Evolutionary conservation across 805 yeast species (phyloP).

Genomic region (Candida sphagnicola): DNA sequence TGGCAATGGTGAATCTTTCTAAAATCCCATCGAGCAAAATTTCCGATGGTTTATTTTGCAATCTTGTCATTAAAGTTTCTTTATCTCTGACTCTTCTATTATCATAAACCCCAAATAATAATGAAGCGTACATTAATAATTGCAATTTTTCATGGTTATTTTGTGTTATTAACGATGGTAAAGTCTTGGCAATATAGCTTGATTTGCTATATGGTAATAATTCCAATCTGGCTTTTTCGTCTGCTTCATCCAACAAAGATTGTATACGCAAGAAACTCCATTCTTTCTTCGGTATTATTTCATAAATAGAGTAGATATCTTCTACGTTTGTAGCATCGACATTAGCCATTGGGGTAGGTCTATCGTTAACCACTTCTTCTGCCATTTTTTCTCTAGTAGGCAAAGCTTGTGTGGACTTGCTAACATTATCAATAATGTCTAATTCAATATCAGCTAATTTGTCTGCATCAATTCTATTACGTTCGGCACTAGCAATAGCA

Average conservation of each 20-base stretch:
- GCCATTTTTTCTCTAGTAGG: slow-evolving; percentile 69
- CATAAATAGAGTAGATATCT: slow-evolving; percentile 72
- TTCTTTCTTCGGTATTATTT: slow-evolving; percentile 67
- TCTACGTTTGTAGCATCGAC: slow-evolving; percentile 78
- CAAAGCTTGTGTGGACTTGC: slow-evolving; percentile 61
- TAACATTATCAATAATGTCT: slow-evolving; percentile 80
- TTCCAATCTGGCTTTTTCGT: slow-evolving; percentile 46
- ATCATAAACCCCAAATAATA: slow-evolving; percentile 74
- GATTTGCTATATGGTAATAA: slow-evolving; percentile 63
- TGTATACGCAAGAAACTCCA: slow-evolving; percentile 61
- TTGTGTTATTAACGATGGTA: slow-evolving; percentile 31
- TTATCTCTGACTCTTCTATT: slow-evolving; percentile 61
- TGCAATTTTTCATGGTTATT: slow-evolving; percentile 57
- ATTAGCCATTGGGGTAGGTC: slow-evolving; percentile 81
- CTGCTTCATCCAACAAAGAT: slow-evolving; percentile 52
- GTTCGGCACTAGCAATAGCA: slow-evolving; percentile 74
- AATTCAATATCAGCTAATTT: slow-evolving; percentile 68
- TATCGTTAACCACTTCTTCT: slow-evolving; percentile 53
- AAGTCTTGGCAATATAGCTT: slow-evolving; percentile 47
- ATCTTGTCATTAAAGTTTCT: slow-evolving; percentile 55
- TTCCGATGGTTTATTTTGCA: slow-evolving; percentile 68
- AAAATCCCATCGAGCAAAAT: slow-evolving; percentile 66
- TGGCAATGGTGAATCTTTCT: slow-evolving; percentile 63
- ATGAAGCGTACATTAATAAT: slow-evolving; percentile 73
- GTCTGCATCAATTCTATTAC: slow-evolving; percentile 84